These are phyloP conservation scores for Cymbopogon flexuosus DNA, from an alignment of 202 grass and related monocot genomes.

Conservation along the genomic window DNA sequence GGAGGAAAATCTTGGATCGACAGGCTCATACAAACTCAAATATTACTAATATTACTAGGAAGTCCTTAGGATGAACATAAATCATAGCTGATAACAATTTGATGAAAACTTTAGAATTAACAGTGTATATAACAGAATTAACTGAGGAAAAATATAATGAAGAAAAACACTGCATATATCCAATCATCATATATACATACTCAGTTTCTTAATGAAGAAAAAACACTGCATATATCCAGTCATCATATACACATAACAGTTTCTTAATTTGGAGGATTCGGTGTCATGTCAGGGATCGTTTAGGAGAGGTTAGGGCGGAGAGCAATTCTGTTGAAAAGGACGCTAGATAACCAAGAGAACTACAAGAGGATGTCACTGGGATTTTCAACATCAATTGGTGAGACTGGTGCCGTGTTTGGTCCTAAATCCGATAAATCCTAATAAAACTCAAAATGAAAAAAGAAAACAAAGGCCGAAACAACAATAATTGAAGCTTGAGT, in stretches of 20 bases:
- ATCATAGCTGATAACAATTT: not conserved
- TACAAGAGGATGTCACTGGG: not conserved
- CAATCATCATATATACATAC: not conserved
- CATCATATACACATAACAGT: not conserved
- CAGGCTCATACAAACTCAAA: not conserved
- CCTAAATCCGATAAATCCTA: not conserved
- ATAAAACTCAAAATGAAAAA: not conserved
- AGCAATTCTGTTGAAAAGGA: not conserved
- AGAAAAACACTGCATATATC: not conserved
- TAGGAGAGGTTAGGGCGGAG: not conserved
- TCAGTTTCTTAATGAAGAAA: not conserved
- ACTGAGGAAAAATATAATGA: not conserved
- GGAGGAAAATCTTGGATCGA: not conserved
- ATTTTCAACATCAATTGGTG: not conserved
- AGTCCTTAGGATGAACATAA: not conserved
- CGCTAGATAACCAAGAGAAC: not conserved
- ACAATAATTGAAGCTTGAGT: not conserved
- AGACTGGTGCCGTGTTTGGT: not conserved
- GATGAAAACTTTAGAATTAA: not conserved
- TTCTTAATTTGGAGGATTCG: not conserved
- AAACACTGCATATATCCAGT: not conserved
- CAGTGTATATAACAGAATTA: not conserved
- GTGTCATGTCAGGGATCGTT: not conserved
- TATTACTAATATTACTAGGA: not conserved
- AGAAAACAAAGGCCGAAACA: too few species aligned